These are phyloP conservation scores for Pyrus hybrid DNA, from an alignment of 331 rosid genomes.

Conservation along the genomic window DNA sequence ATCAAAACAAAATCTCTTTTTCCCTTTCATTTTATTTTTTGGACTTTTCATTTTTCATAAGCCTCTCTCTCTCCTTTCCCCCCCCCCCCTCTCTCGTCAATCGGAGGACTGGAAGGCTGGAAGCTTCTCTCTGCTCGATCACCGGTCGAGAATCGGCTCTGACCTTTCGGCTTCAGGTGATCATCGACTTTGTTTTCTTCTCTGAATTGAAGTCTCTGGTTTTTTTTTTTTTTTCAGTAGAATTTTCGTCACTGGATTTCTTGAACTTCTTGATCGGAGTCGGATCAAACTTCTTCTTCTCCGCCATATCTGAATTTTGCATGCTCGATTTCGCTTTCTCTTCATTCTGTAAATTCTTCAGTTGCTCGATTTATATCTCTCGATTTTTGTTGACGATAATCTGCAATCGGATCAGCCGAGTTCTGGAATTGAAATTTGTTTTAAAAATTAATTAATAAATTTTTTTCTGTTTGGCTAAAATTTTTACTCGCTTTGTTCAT, in stretches of 20 bases:
- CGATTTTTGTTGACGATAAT: neutral
- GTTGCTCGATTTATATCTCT: neutral
- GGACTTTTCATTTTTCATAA: neutral
- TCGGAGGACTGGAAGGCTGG: slow-evolving; percentile 11
- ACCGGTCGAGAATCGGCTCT: neutral
- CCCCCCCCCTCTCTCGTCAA: neutral
- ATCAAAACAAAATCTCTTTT: slow-evolving; percentile 49
- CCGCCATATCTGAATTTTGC: neutral
- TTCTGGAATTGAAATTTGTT: neutral
- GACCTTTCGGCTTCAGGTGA: slow-evolving; percentile 28
- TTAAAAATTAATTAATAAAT: neutral
- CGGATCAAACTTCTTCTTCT: slow-evolving; percentile 15
- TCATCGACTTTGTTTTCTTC: neutral
- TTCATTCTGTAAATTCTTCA: neutral
- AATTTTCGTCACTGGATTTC: neutral
- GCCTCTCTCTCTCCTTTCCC: neutral
- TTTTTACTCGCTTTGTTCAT: neutral
- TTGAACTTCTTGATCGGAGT: slow-evolving; percentile 24
- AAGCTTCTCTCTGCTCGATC: slow-evolving; percentile 9
- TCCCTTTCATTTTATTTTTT: neutral
- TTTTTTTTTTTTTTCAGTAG: neutral
- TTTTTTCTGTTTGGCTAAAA: slow-evolving; percentile 2
- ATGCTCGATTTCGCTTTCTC: neutral
- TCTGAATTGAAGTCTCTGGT: slow-evolving; percentile 3
- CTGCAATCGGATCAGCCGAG: neutral